Evolutionary conservation across 2,329 filamentous ascomycete genomes (phyloP).

Genomic region (Colletotrichum echinochloae): DNA sequence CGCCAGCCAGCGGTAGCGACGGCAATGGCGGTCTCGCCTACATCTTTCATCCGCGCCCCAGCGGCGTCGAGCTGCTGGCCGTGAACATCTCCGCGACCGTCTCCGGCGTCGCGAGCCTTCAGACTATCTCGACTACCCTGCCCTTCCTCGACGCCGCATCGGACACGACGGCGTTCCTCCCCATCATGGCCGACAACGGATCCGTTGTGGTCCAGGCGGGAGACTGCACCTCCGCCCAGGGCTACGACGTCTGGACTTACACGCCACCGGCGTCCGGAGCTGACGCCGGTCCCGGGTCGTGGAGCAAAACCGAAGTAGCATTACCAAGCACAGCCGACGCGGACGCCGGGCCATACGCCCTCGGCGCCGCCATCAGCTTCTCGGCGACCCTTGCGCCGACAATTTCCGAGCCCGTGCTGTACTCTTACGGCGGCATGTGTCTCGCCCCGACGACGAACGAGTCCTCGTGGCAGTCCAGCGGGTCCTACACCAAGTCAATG

Average conservation of each 20-base stretch:
- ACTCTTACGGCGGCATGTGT: conserved; percentile 93
- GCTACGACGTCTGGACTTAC: conserved; percentile 76
- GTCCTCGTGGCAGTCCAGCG: conserved; percentile 72
- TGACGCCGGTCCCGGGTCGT: conserved; percentile 55
- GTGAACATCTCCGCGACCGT: conserved; percentile 74
- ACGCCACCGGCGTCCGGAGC: conserved; percentile 57
- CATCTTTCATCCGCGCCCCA: conserved; percentile 70
- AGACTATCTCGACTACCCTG: conserved; percentile 65
- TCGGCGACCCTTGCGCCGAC: conserved; percentile 68
- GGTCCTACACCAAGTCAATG: conserved; percentile 86
- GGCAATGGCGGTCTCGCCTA: conserved; percentile 70
- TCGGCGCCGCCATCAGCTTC: conserved; percentile 73
- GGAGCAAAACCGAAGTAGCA: conserved; percentile 52
- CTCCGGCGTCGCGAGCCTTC: conserved; percentile 57
- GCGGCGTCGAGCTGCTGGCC: conserved; percentile 66
- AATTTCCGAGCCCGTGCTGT: conserved; percentile 68
- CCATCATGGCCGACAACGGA: conserved; percentile 75
- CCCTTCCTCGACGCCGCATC: conserved; percentile 70
- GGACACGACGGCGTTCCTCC: conserved; percentile 70
- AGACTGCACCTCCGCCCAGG: conserved; percentile 69
- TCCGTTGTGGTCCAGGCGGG: conserved; percentile 81
- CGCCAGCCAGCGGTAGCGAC: conserved; percentile 53
- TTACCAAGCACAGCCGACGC: conserved; percentile 41
- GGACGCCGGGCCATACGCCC: conserved; percentile 58
- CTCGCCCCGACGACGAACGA: conserved; percentile 59